Evolutionary conservation across 192 early-diverging fungal genomes (phyloP).

Genomic region (Linnemannia elongata): DNA sequence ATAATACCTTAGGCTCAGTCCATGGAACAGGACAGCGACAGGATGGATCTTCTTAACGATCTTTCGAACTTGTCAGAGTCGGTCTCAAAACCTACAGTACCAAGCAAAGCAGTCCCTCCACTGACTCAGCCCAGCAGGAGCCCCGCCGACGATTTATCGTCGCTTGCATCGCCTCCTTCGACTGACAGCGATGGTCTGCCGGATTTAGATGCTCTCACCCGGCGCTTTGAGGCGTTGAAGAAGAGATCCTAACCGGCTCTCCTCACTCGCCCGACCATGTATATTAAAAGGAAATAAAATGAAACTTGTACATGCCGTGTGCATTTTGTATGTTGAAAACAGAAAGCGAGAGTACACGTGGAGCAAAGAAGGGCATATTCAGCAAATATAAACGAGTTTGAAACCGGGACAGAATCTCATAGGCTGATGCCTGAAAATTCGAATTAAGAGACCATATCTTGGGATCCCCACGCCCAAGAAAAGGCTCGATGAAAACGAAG

Average conservation of each 20-base stretch:
- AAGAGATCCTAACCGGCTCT: conserved; percentile 6
- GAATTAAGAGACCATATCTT: too few species aligned
- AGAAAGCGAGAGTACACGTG: too few species aligned
- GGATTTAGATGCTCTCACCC: conserved; percentile 82
- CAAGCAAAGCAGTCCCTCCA: conserved; percentile 12
- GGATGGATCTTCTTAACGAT: conserved; percentile 33
- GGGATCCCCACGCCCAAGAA: too few species aligned
- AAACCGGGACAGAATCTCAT: too few species aligned
- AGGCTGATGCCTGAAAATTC: too few species aligned
- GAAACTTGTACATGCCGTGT: background rate
- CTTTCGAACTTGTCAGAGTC: conserved; percentile 15
- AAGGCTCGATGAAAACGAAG: too few species aligned
- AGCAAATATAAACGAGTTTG: too few species aligned
- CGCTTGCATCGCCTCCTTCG: background rate
- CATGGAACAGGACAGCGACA: conserved; percentile 21
- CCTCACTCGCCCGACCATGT: background rate
- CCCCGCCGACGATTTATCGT: conserved; percentile 19
- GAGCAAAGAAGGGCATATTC: too few species aligned
- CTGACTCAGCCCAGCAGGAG: conserved; percentile 26
- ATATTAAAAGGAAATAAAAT: background rate
- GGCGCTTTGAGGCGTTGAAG: conserved; percentile 83
- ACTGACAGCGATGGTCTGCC: conserved; percentile 61
- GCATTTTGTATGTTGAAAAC: too few species aligned
- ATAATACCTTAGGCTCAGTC: conserved; percentile 5
- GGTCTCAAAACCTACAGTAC: conserved; percentile 34